These are phyloP conservation scores for Rhizopogon vinicolor DNA, from an alignment of 768 basidiomycete species.

Conservation along the genomic window DNA sequence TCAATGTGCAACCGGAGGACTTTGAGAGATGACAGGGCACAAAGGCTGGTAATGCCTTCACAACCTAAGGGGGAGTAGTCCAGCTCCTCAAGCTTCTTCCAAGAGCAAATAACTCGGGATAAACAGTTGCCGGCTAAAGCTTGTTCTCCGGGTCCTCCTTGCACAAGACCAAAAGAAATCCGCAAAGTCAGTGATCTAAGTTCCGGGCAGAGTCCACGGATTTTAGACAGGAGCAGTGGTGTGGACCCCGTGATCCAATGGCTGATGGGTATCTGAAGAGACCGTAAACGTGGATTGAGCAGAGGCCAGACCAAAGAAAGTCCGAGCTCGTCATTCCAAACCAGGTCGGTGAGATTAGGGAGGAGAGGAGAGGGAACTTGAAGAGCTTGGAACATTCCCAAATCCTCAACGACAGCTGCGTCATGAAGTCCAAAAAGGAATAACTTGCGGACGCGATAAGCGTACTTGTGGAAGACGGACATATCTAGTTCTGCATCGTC, in stretches of 20 bases:
- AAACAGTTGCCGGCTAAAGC: background rate
- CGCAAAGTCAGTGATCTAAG: background rate
- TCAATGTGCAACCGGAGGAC: background rate
- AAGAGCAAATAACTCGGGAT: background rate
- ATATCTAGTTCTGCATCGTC: background rate
- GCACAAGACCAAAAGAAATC: background rate
- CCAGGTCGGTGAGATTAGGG: background rate
- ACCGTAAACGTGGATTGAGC: background rate
- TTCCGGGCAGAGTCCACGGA: background rate
- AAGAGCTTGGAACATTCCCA: background rate
- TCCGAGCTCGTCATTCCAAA: background rate
- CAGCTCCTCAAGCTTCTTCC: background rate
- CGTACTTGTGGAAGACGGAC: background rate
- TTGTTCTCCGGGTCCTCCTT: background rate
- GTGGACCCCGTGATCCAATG: background rate
- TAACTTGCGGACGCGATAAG: background rate
- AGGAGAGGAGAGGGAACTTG: background rate
- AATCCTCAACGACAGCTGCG: background rate
- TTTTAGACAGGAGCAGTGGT: background rate
- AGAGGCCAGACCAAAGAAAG: background rate
- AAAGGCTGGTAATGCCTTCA: background rate
- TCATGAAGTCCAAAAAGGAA: background rate
- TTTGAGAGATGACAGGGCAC: background rate
- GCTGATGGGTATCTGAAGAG: background rate
- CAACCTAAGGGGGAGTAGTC: background rate